Percentiles rank a stretch among this genome's conserved stretches.
phyloP scores from a whole-genome alignment of 208 protist species.

The Porcisia hertigi region DNA sequence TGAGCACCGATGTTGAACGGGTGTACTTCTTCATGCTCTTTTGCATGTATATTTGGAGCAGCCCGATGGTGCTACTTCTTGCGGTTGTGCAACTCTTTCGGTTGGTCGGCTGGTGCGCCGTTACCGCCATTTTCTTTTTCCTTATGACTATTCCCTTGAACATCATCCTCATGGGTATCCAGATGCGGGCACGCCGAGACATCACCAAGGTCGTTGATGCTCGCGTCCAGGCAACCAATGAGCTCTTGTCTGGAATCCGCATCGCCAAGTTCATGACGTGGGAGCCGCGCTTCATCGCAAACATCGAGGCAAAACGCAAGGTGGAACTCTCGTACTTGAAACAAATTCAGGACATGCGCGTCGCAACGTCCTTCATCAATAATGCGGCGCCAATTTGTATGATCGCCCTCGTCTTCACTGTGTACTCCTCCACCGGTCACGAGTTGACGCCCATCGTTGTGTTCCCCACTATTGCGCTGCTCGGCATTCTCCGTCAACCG shows the following conservation, averaged over 20 bases:
- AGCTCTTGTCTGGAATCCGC: conserved; percentile 92
- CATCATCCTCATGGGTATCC: conserved; percentile 40
- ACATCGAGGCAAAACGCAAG: conserved; percentile 45
- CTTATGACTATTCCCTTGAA: conserved; percentile 73
- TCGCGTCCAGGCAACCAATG: conserved; percentile 90
- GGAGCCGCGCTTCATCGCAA: conserved; percentile 73
- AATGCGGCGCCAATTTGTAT: conserved; percentile 57
- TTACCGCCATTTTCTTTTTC: conserved; percentile 72
- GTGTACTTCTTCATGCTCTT: conserved; percentile 44
- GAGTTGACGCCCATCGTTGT: conserved; percentile 71
- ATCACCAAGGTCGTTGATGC: conserved; percentile 68
- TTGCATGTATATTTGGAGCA: conserved; percentile 49
- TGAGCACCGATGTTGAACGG: conserved; percentile 73
- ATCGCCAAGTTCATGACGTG: conserved; percentile 94
- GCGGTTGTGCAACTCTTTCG: conserved; percentile 42
- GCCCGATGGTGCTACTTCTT: conserved; percentile 72
- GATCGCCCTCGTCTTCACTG: conserved; percentile 49
- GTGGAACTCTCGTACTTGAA: conserved; percentile 48
- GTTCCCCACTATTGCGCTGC: conserved; percentile 35
- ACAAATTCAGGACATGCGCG: conserved; percentile 35
- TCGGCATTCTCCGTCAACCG: conserved; percentile 33
- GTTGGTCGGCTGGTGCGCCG: conserved; percentile 67
- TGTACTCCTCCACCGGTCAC: conserved; percentile 51
- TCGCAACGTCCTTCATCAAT: conserved; percentile 59
- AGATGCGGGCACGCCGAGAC: conserved; percentile 22